Evolutionary conservation across 2,329 filamentous ascomycete genomes (phyloP).

Genomic region (Pyrenophora tritici-repentis): DNA sequence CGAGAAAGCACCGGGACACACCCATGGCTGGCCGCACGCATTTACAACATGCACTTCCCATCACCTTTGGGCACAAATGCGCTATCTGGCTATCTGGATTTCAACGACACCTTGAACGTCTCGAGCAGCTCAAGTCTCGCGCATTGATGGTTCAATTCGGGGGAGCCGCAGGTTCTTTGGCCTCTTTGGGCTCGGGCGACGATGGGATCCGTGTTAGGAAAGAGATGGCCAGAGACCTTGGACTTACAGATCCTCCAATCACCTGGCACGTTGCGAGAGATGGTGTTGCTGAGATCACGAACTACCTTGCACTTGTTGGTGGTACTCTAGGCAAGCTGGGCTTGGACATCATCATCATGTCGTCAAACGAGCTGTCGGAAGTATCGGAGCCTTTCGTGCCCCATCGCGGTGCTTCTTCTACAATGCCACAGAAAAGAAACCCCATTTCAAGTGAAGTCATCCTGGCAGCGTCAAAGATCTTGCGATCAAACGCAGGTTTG

Average conservation of each 20-base stretch:
- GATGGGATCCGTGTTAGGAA: constrained; percentile 57
- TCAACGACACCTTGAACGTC: constrained; percentile 55
- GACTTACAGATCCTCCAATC: constrained; percentile 56
- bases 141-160: constrained; percentile 61
- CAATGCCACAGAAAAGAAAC: constrained; percentile 57
- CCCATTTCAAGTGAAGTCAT: constrained; percentile 64
- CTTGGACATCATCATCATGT: constrained; percentile 62
- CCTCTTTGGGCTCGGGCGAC: constrained; percentile 56
- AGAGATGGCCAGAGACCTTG: constrained; percentile 56
- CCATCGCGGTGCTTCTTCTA: constrained; percentile 42
- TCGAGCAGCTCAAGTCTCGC: constrained; percentile 54
- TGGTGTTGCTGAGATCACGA: constrained; percentile 58
- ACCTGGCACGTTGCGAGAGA: constrained; percentile 64
- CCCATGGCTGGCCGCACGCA: constrained; percentile 64
- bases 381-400: constrained; percentile 57
- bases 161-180: constrained; percentile 61
- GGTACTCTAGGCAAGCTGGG: constrained; percentile 62
- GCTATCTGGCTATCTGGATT: constrained; percentile 60
- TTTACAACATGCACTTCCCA: constrained; percentile 61
- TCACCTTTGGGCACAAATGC: constrained; percentile 64
- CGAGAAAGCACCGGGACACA: constrained; percentile 55
- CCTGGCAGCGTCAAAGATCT: constrained; percentile 59
- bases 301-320: constrained; percentile 59
- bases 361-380: constrained; percentile 60
- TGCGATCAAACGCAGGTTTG: constrained; percentile 58